Evolutionary conservation across 1,284 basidiomycete species (phyloP).

Genomic region (Athelia sp.): DNA sequence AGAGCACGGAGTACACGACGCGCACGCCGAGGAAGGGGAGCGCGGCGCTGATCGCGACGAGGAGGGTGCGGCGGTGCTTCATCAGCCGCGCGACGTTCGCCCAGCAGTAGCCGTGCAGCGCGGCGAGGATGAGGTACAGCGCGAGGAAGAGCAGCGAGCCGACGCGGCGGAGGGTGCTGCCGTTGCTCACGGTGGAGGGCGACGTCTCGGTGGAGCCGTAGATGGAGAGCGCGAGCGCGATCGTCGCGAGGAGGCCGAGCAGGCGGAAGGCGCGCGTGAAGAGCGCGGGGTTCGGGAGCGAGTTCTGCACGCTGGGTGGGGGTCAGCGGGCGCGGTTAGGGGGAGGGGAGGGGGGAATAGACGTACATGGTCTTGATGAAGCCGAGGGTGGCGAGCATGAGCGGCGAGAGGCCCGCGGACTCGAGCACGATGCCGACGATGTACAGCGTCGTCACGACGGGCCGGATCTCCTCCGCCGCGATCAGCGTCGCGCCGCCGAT

Average conservation of each 20-base stretch:
- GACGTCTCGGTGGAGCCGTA: conserved; percentile 31
- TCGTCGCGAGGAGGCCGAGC: conserved; percentile 34
- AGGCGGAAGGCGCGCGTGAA: conserved; percentile 24
- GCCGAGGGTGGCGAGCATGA: conserved; percentile 54
- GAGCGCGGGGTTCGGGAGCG: conserved; percentile 10
- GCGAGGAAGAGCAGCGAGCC: conserved; percentile 45
- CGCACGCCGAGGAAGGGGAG: conserved; percentile 58
- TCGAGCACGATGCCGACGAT: conserved; percentile 50
- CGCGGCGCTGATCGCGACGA: conserved; percentile 45
- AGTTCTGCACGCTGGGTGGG: conserved; percentile 16
- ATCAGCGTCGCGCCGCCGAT: conserved; percentile 50
- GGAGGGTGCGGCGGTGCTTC: conserved; percentile 49
- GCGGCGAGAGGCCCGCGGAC: conserved; percentile 44
- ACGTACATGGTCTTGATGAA: conserved; percentile 59
- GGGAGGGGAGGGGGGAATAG: no score
- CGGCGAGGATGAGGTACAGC: conserved; percentile 38
- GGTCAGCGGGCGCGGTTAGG: neutral
- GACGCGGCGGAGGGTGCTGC: conserved; percentile 37
- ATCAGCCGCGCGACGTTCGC: conserved; percentile 38
- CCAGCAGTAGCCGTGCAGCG: conserved; percentile 43
- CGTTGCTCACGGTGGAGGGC: conserved; percentile 8
- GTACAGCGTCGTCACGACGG: conserved; percentile 36
- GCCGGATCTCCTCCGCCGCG: conserved; percentile 37
- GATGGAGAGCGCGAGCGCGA: conserved; percentile 45
- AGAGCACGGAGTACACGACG: conserved; percentile 47